Conservation (phyloP, 2,329 filamentous ascomycete genomes). For the Diaporthe amygdali region DNA sequence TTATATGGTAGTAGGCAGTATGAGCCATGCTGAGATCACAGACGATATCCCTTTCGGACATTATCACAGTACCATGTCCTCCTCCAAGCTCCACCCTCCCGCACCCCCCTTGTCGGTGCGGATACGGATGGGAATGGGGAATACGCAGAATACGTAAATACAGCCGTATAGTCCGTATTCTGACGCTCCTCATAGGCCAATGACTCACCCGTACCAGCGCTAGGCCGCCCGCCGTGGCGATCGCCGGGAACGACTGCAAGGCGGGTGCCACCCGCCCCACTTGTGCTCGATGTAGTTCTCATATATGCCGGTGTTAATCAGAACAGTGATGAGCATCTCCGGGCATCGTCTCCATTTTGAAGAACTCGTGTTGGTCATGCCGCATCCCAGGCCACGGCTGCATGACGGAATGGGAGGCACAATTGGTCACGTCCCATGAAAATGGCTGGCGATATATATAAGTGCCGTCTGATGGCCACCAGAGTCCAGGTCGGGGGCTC, state of each 20-base stretch:
- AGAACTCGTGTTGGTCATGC: not conserved
- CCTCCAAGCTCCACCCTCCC: not conserved
- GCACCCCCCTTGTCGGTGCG: not conserved
- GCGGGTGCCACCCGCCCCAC: not conserved
- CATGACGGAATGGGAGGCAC: not conserved
- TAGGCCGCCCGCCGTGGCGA: not conserved
- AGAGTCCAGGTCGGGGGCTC: not conserved
- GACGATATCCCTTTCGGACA: not conserved
- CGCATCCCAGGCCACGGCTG: not conserved
- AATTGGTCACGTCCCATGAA: not conserved
- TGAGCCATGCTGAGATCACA: not conserved
- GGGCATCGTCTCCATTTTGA: too few species aligned
- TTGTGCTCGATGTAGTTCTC: not conserved
- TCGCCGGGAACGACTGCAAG: not conserved
- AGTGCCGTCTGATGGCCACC: not conserved
- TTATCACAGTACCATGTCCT: not conserved
- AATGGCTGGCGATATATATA: not conserved
- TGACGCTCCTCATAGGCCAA: not conserved
- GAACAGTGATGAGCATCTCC: not conserved
- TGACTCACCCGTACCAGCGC: not conserved
- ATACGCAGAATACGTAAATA: not conserved
- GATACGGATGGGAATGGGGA: not conserved
- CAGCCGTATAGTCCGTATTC: not conserved
- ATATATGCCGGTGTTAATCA: not conserved
- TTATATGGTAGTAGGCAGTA: not conserved